phyloP scores from a whole-genome alignment of 202 grass and related monocot species.

The Schoenoplectus tabernaemontani region DNA sequence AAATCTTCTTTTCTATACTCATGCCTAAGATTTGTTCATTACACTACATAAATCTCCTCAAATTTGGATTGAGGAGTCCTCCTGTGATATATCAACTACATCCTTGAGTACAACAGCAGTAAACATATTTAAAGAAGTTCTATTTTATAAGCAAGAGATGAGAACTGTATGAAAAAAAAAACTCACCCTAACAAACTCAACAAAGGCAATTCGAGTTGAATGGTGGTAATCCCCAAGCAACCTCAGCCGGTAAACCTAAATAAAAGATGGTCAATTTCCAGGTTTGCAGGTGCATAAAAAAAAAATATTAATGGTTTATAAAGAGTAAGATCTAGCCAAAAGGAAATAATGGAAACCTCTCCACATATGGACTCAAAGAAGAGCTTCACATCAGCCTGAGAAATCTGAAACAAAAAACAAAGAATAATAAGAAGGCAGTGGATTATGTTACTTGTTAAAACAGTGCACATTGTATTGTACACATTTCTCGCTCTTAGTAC shows the following conservation, averaged over 20 bases:
- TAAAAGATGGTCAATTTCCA: not conserved
- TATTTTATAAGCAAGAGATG: not conserved
- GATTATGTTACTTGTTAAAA: not conserved
- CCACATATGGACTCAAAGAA: constrained; percentile 98
- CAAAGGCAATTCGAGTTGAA: constrained; percentile 94
- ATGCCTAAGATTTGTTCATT: not conserved
- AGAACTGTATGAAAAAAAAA: constrained; percentile 17
- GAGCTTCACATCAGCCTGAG: constrained; percentile 94
- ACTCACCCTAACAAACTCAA: constrained; percentile 97
- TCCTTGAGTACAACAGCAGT: constrained; percentile 1
- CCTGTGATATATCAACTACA: no score
- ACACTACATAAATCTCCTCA: not conserved
- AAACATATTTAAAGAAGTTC: not conserved
- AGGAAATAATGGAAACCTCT: constrained; percentile 51
- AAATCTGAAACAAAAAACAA: constrained; percentile 43
- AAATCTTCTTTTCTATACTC: not conserved
- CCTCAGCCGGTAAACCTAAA: constrained; percentile 84
- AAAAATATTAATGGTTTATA: not conserved
- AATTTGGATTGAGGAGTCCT: not conserved
- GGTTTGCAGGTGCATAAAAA: constrained; percentile 1
- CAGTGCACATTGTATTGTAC: not conserved
- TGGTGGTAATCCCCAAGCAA: constrained; percentile 96
- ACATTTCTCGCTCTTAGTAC: not conserved
- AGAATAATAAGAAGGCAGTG: not conserved
- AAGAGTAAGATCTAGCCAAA: not conserved